These are phyloP conservation scores for Linnemannia schmuckeri DNA, from an alignment of 192 early-diverging fungal species.

Conservation along the genomic window DNA sequence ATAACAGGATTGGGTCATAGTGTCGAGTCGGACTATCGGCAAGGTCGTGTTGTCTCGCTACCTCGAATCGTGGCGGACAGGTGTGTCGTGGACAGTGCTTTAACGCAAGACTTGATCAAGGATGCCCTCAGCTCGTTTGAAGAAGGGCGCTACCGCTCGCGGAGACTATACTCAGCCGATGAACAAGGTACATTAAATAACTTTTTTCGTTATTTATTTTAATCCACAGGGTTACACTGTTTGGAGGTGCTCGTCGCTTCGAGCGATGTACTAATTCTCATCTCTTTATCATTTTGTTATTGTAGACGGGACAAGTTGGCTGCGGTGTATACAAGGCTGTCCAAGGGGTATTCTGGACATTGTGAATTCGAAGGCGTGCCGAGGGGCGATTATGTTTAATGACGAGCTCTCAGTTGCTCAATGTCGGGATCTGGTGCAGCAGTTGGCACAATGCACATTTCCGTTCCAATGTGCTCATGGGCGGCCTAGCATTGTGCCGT, in stretches of 20 bases:
- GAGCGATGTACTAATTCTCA: neutral
- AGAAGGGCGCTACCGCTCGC: conserved; percentile 7
- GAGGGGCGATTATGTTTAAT: conserved; percentile 84
- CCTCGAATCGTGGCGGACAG: conserved; percentile 72
- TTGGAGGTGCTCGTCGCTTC: neutral
- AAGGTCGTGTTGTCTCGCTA: conserved; percentile 56
- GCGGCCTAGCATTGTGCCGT: conserved; percentile 39
- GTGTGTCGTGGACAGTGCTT: conserved; percentile 65
- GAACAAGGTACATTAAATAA: neutral
- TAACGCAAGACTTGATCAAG: conserved; percentile 62
- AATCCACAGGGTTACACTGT: neutral
- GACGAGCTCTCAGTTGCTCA: conserved; percentile 62
- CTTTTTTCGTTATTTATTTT: neutral
- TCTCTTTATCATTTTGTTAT: neutral
- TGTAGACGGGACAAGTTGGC: conserved; percentile 21
- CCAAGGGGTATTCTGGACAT: conserved; percentile 77
- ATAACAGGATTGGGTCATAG: neutral
- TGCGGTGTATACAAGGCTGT: conserved; percentile 55
- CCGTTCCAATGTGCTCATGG: conserved; percentile 81
- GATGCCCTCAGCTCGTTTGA: conserved; percentile 38
- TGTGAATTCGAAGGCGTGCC: conserved; percentile 81
- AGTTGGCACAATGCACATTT: conserved; percentile 66
- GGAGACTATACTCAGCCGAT: neutral
- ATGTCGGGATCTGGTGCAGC: conserved; percentile 66
- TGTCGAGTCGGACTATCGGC: conserved; percentile 22